Percentiles rank a stretch among this genome's conserved stretches.
These are phyloP conservation scores for Phlebiopsis flavidoalba DNA, from an alignment of 768 basidiomycete genomes.

Conservation along the genomic window DNA sequence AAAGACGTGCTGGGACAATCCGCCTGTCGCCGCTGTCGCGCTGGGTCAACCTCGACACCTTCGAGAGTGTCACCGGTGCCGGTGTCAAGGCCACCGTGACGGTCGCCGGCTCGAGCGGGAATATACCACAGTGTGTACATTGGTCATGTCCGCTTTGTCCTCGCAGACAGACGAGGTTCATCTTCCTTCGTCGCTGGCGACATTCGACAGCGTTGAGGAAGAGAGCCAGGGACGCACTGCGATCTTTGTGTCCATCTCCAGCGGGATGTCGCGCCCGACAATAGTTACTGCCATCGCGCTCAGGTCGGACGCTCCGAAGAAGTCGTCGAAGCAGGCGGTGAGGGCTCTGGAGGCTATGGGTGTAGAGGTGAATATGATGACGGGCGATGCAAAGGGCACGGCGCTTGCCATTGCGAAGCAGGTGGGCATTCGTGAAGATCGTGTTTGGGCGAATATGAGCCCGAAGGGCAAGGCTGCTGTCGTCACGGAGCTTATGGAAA, in stretches of 20 bases:
- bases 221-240: slow-evolving; percentile 73
- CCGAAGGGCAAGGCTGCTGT: slow-evolving; percentile 93
- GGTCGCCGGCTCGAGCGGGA: slow-evolving; percentile 40
- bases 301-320: slow-evolving; percentile 80
- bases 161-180: slow-evolving; percentile 39
- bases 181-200: slow-evolving; percentile 54
- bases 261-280: slow-evolving; percentile 37
- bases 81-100: slow-evolving; percentile 74
- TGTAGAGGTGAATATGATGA: slow-evolving; percentile 89
- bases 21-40: slow-evolving; percentile 37
- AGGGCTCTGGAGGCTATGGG: slow-evolving; percentile 82
- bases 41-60: slow-evolving; percentile 59
- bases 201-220: slow-evolving; percentile 69
- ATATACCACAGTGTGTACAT: slow-evolving; percentile 70
- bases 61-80: slow-evolving; percentile 86
- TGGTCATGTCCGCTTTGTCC: slow-evolving; percentile 58
- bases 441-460: slow-evolving; percentile 90
- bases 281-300: slow-evolving; percentile 81
- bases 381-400: slow-evolving; percentile 84
- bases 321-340: slow-evolving; percentile 80
- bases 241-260: slow-evolving; percentile 73
- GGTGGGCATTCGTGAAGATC: slow-evolving; percentile 78
- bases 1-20: slow-evolving; percentile 50
- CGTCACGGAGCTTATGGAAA: slow-evolving; percentile 74
- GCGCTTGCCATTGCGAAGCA: slow-evolving; percentile 86